These are phyloP conservation scores for Coemansia sp. DNA, from an alignment of 192 early-diverging fungal genomes.

Conservation along the genomic window DNA sequence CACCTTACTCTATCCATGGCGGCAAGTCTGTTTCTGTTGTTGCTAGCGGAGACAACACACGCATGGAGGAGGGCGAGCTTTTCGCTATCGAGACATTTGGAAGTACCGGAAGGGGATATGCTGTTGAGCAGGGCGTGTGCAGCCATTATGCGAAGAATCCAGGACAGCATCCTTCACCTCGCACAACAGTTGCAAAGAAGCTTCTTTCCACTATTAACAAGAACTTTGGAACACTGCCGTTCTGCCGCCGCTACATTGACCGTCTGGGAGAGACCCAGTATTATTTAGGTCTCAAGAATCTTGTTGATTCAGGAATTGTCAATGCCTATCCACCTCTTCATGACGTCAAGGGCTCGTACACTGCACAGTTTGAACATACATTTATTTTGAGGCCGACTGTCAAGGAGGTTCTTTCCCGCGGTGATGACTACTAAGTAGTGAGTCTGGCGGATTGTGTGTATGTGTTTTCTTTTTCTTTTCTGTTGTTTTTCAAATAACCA, in stretches of 20 bases:
- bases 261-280: conserved; percentile 93
- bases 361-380: conserved; percentile 97
- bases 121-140: conserved; percentile 86
- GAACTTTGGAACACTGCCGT: conserved; percentile 91
- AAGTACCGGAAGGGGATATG: conserved; percentile 88
- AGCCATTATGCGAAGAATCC: conserved; percentile 82
- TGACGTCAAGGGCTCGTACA: conserved; percentile 84
- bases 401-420: conserved; percentile 81
- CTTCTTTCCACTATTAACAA: conserved; percentile 63
- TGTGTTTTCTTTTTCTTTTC: too few species aligned
- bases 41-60: conserved; percentile 79
- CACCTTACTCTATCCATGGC: conserved; percentile 86
- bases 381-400: conserved; percentile 83
- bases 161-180: conserved; percentile 33
- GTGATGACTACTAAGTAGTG: conserved; percentile 65
- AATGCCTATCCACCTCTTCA: conserved; percentile 84
- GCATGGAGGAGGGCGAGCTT: conserved; percentile 95
- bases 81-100: conserved; percentile 99
- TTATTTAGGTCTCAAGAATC: conserved; percentile 75
- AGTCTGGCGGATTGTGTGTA: not conserved
- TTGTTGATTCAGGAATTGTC: conserved; percentile 85
- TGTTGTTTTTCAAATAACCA: too few species aligned
- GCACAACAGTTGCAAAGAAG: conserved; percentile 41
- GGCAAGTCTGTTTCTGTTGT: conserved; percentile 97
- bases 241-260: conserved; percentile 95